Conservation (phyloP, 345 rosid species). For the Pistacia atlantica region DNA sequence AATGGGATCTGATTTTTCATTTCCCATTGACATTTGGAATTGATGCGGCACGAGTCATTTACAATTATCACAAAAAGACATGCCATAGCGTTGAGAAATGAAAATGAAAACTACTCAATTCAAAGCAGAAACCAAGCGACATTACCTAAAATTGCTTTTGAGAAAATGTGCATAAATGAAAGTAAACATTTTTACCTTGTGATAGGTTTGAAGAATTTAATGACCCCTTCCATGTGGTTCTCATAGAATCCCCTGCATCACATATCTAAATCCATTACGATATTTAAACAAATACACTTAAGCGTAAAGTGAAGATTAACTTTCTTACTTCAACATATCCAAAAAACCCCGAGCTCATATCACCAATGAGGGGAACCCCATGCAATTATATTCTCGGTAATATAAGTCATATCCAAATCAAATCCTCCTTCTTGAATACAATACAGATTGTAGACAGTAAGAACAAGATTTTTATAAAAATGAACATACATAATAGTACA, state of each 20-base stretch:
- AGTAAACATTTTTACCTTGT: constrained; percentile 52
- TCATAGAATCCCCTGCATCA: constrained; percentile 83
- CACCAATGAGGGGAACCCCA: constrained; percentile 99
- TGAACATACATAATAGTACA: neutral
- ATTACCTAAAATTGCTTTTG: neutral
- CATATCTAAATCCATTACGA: constrained; percentile 18
- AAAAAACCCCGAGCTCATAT: constrained; percentile 88
- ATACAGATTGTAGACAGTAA: neutral
- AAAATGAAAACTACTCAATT: neutral
- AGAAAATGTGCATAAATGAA: neutral
- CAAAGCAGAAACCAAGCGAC: neutral
- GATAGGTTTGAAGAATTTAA: constrained; percentile 82
- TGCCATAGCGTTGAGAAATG: neutral
- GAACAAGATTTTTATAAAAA: neutral
- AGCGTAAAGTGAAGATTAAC: constrained; percentile 14
- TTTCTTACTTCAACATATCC: constrained; percentile 76
- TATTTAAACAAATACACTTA: neutral
- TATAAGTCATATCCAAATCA: constrained; percentile 83
- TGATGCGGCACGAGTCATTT: neutral
- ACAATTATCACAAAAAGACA: neutral
- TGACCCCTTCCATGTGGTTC: constrained; percentile 95
- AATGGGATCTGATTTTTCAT: neutral
- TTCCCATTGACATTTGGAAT: neutral
- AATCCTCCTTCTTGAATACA: constrained; percentile 78
- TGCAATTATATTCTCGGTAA: constrained; percentile 88